Evolutionary conservation across 192 early-diverging fungal species (phyloP).

Genomic region (Podila horticola): DNA sequence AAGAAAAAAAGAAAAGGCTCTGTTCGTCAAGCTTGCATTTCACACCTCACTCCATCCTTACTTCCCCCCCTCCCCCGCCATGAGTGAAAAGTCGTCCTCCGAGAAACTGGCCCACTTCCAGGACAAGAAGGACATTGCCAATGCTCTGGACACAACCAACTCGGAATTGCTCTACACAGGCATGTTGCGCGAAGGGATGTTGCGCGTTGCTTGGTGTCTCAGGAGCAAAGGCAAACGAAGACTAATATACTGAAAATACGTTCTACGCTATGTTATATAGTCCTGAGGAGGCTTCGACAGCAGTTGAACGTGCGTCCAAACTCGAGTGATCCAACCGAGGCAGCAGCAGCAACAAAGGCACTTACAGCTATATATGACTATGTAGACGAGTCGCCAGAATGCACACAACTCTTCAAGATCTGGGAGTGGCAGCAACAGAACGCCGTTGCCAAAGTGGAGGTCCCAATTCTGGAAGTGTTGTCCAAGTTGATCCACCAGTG

Average conservation of each 20-base stretch:
- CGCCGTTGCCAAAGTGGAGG: conserved; percentile 63
- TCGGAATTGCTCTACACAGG: conserved; percentile 34
- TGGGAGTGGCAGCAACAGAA: conserved; percentile 75
- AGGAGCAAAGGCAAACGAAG: background rate
- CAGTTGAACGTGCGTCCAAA: conserved; percentile 49
- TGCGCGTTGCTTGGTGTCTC: background rate
- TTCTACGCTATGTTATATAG: background rate
- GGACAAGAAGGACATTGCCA: conserved; percentile 50
- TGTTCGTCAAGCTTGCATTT: background rate
- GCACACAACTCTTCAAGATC: conserved; percentile 63
- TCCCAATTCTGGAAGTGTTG: conserved; percentile 69
- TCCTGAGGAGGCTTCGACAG: conserved; percentile 37
- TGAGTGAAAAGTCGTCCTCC: background rate
- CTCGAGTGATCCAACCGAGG: conserved; percentile 36
- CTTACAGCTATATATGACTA: conserved; percentile 57
- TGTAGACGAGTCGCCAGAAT: conserved; percentile 69
- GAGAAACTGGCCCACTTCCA: conserved; percentile 26
- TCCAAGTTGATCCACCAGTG: conserved; percentile 65
- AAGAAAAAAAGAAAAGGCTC: no score
- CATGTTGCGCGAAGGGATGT: background rate
- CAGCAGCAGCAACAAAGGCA: conserved; percentile 31
- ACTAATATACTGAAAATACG: background rate
- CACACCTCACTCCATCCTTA: background rate
- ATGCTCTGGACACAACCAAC: conserved; percentile 34
- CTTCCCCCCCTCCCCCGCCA: background rate